These are phyloP conservation scores for Tylopilus rubrobrunneus DNA, from an alignment of 768 basidiomycete species.

Conservation along the genomic window DNA sequence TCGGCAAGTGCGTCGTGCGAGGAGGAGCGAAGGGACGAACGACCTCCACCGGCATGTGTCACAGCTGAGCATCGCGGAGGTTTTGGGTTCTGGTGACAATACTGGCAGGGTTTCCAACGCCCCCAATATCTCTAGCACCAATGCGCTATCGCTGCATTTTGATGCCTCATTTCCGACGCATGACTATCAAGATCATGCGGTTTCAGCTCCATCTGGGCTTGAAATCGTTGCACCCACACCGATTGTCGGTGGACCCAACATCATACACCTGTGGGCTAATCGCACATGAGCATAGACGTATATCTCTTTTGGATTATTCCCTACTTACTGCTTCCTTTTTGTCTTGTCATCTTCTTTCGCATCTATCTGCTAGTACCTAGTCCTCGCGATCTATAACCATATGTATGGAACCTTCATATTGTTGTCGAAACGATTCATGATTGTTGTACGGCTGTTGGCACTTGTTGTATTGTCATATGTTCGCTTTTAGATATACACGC, in stretches of 20 bases:
- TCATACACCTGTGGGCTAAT: conserved; percentile 33
- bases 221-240: conserved; percentile 33
- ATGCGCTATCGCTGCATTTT: conserved; percentile 34
- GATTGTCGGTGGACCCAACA: conserved; percentile 32
- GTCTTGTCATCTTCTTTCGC: background rate
- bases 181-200: conserved; percentile 14
- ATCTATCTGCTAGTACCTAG: background rate
- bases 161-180: conserved; percentile 32
- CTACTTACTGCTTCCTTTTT: background rate
- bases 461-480: conserved; percentile 23
- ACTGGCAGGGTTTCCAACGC: conserved; percentile 13
- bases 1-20: conserved; percentile 19
- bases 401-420: background rate
- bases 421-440: background rate
- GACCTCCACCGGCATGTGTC: conserved; percentile 21
- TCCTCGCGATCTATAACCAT: background rate
- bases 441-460: conserved; percentile 13
- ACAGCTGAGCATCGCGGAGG: conserved; percentile 20
- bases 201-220: conserved; percentile 25
- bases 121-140: conserved; percentile 26
- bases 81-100: conserved; percentile 15
- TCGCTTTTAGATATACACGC: conserved; percentile 8
- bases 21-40: conserved; percentile 19
- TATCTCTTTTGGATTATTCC: background rate
- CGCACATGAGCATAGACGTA: conserved; percentile 22